Base-by-base conservation (phyloP, 2,329 filamentous ascomycete genomes). In the Fusarium proliferatum region DNA sequence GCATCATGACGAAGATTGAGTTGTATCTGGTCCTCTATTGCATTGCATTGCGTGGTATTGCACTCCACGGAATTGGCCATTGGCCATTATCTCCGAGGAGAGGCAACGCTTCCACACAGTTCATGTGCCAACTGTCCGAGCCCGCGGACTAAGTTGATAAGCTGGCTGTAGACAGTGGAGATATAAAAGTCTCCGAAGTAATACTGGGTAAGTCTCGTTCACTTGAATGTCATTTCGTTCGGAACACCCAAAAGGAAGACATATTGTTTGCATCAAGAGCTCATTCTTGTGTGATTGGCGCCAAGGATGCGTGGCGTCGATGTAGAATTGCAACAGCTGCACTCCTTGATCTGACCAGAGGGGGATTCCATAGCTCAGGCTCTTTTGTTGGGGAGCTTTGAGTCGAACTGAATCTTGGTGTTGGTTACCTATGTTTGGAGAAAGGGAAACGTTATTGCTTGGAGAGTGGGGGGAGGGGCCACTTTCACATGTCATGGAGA, bases 401-500 rank as follows among this genome's bases (percentile, higher is more conserved):
- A 64, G 41, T 61, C 36, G 58, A 61, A 64, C 64, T 38, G 60
- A 53, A 61, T 67, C 45, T 41, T 68, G 64, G 48, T 61, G 46
- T 61, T 69, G 43, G 45, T 34, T 23, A 15, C 52, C 28, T 28
- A 16, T 58, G 51, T 53, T 53, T 69, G 60, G 59, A 51, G 48
- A 38, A 52, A 61, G 41, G 62, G 59, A 64, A 74, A 28, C 45
- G 48, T 51, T 59, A 53, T 59, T 46, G 52, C 43, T 53, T 65
- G 42, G 59, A 57, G 63, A 67, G 64, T 61, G 64, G 51, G 55
- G 63, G 67, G 52, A 66, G 62, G 58, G 64, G 61, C 71, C 76
- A 76, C 77, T 79, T 77, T 79, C 78, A 79, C 78, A 79, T 79
- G 78, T 67, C 73, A 79, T 17, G 51, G 34, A 66, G 36, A 38